These are phyloP conservation scores for Tuber borchii DNA, from an alignment of 495 filamentous ascomycete species.

Conservation along the genomic window DNA sequence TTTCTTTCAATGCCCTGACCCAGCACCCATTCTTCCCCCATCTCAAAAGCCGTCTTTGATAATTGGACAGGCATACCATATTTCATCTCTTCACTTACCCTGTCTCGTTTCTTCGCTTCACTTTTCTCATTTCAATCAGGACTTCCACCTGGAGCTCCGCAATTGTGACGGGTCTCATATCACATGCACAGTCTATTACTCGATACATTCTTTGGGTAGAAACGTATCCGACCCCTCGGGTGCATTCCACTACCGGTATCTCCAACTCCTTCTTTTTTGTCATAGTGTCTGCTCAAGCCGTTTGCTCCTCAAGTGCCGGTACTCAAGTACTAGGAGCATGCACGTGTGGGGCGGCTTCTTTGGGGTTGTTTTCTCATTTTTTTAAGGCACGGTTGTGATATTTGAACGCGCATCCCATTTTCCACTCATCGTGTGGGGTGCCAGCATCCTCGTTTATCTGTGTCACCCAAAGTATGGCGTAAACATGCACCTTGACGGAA, in stretches of 20 bases:
- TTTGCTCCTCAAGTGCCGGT: background rate
- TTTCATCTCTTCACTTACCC: background rate
- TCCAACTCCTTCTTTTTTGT: background rate
- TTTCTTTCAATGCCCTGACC: background rate
- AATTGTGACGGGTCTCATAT: constrained; percentile 5
- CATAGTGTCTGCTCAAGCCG: background rate
- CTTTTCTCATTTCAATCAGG: background rate
- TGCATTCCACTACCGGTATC: background rate
- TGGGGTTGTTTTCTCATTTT: background rate
- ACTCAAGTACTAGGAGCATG: background rate
- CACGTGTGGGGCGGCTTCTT: background rate
- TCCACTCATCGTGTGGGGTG: background rate
- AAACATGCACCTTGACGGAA: background rate
- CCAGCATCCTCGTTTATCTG: background rate
- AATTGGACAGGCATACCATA: background rate
- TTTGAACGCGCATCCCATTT: background rate
- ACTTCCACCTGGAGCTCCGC: background rate
- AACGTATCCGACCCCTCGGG: background rate
- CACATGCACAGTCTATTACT: background rate
- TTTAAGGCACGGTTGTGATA: background rate
- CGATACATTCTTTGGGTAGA: background rate
- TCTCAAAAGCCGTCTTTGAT: background rate
- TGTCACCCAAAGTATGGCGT: background rate
- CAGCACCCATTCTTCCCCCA: background rate
- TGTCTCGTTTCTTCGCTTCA: background rate